phyloP scores from a whole-genome alignment of 306 rosid genomes.

The Prunus armeniaca region DNA sequence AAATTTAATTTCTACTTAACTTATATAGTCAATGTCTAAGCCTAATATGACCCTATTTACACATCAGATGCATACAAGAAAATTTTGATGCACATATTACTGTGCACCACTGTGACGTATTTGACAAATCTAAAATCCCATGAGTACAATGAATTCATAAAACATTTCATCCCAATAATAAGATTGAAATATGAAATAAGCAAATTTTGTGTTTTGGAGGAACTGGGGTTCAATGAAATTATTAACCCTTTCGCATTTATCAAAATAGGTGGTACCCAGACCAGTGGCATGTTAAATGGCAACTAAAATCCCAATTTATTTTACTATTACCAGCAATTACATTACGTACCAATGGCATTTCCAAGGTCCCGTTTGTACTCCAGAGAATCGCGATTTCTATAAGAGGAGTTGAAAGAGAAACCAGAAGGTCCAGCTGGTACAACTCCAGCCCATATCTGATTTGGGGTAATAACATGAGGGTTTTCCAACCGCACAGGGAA shows the following conservation, averaged over 20 bases:
- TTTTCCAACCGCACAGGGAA: slow-evolving; percentile 89
- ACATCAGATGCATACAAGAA: not conserved
- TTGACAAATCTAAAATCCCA: not conserved
- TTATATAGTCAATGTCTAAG: not conserved
- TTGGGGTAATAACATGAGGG: slow-evolving; percentile 84
- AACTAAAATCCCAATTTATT: slow-evolving; percentile 14
- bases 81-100: not conserved
- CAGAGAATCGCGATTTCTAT: slow-evolving; percentile 64
- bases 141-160: not conserved
- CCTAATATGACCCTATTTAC: not conserved
- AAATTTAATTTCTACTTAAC: not conserved
- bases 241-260: not conserved
- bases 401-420: slow-evolving; percentile 80
- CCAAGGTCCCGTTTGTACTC: slow-evolving; percentile 94
- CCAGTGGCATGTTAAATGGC: slow-evolving; percentile 12
- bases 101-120: not conserved
- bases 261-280: slow-evolving; percentile 14
- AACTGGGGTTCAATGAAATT: slow-evolving; percentile 11
- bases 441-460: slow-evolving; percentile 98
- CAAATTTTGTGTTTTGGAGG: slow-evolving; percentile 6
- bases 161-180: not conserved
- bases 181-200: not conserved
- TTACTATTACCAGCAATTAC: slow-evolving; percentile 11
- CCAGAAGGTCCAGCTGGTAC: slow-evolving; percentile 88
- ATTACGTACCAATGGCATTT: slow-evolving; percentile 80